A percentile compares a stretch with the other conserved stretches of the same genome.
These are phyloP conservation scores for Tuber indicum DNA, from an alignment of 495 filamentous ascomycete genomes.

Conservation along the genomic window DNA sequence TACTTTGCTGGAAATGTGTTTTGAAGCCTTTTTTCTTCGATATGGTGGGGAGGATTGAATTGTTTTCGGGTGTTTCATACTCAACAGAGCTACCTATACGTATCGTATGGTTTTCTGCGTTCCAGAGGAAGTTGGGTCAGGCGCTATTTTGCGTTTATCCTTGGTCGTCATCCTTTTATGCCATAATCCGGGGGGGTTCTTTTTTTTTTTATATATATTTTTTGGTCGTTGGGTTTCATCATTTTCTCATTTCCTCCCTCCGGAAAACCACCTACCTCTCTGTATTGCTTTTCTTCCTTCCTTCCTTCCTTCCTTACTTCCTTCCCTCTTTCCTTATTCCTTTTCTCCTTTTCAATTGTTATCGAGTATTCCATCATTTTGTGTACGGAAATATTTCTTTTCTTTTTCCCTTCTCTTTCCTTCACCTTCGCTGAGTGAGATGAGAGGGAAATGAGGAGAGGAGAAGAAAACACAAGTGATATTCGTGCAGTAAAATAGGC, in stretches of 20 bases:
- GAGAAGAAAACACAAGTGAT: background rate
- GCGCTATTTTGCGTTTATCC: background rate
- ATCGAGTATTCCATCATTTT: constrained; percentile 16
- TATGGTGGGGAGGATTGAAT: background rate
- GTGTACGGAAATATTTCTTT: constrained; percentile 20
- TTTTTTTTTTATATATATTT: background rate
- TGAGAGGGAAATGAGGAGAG: background rate
- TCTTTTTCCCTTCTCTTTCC: constrained; percentile 5
- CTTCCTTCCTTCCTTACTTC: constrained; percentile 23
- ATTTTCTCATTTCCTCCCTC: background rate
- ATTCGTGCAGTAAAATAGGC: background rate
- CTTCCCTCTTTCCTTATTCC: constrained; percentile 8
- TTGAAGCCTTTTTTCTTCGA: constrained; percentile 15
- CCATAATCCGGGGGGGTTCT: background rate
- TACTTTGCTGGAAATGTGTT: constrained; percentile 24
- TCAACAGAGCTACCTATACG: constrained; percentile 2
- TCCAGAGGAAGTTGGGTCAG: background rate
- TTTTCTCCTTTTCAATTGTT: constrained; percentile 19
- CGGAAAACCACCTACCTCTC: background rate
- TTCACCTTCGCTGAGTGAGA: background rate
- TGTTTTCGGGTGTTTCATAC: constrained; percentile 2
- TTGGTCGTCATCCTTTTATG: background rate
- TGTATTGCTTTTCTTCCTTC: constrained; percentile 10
- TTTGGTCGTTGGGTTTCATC: background rate
- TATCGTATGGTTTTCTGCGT: background rate